phyloP scores from a whole-genome alignment of 2,329 filamentous ascomycete species.

The Fusarium avenaceum region DNA sequence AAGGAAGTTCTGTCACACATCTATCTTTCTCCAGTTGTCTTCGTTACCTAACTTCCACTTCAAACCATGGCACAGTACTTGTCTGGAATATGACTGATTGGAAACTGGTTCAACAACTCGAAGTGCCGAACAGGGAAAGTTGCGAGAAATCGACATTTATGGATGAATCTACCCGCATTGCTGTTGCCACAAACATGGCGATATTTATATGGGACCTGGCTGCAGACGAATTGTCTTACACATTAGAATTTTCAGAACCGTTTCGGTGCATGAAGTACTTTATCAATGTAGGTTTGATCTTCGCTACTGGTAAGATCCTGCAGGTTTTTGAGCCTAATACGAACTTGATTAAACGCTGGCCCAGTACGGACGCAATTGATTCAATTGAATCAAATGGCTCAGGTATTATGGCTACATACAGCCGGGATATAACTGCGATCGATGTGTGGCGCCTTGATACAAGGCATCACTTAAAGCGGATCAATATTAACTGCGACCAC shows the following conservation, averaged over 20 bases:
- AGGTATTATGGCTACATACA: background rate
- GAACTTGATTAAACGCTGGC: background rate
- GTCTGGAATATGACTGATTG: background rate
- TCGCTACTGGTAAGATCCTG: no score
- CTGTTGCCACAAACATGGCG: background rate
- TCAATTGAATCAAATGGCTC: background rate
- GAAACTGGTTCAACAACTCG: background rate
- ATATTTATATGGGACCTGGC: background rate
- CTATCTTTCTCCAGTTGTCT: background rate
- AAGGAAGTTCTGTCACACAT: no score
- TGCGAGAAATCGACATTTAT: no score
- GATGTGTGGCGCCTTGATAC: background rate
- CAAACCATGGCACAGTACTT: background rate
- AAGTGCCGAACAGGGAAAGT: no score
- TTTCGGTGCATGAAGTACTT: background rate
- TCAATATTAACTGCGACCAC: background rate
- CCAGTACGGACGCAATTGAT: background rate
- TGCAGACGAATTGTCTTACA: background rate
- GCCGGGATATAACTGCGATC: accelerated
- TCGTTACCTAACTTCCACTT: background rate
- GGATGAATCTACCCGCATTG: background rate
- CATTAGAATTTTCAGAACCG: accelerated
- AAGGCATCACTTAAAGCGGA: background rate
- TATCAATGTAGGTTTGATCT: no score
- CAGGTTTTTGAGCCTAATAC: no score